These are phyloP conservation scores for Penicillium goetzii DNA, from an alignment of 495 filamentous ascomycete species.

Conservation along the genomic window DNA sequence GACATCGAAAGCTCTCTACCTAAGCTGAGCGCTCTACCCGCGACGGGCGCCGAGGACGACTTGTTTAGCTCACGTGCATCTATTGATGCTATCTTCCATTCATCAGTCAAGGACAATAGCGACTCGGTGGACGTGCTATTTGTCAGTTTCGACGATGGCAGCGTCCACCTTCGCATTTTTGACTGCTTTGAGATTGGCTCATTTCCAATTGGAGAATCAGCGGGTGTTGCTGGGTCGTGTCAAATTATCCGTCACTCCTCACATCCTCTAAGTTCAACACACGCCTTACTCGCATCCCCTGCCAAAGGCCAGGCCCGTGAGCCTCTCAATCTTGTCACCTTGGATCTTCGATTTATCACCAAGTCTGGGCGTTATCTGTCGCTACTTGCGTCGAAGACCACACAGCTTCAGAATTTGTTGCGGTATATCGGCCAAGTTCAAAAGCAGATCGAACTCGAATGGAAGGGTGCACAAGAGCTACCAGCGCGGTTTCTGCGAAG, in stretches of 20 bases:
- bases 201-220: constrained; percentile 47
- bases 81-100: constrained; percentile 37
- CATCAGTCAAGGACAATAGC: constrained; percentile 58
- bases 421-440: constrained; percentile 80
- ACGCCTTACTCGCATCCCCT: constrained; percentile 65
- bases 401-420: constrained; percentile 81
- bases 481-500: constrained; percentile 75
- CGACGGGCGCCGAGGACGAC: constrained; percentile 49
- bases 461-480: constrained; percentile 80
- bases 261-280: constrained; percentile 73
- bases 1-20: constrained; percentile 82
- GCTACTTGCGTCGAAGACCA: constrained; percentile 81
- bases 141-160: constrained; percentile 75
- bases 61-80: constrained; percentile 34
- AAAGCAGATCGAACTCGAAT: constrained; percentile 72
- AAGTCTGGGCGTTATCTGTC: constrained; percentile 80
- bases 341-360: constrained; percentile 81
- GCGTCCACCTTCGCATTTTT: constrained; percentile 83
- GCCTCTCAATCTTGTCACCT: constrained; percentile 66
- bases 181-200: constrained; percentile 86
- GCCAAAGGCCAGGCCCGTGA: constrained; percentile 25
- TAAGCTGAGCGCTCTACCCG: constrained; percentile 72
- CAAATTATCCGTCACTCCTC: constrained; percentile 62
- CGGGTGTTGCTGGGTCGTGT: constrained; percentile 24
- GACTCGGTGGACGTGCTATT: constrained; percentile 82